These are phyloP conservation scores for Grammothele lineata DNA, from an alignment of 768 basidiomycete genomes.

Conservation along the genomic window DNA sequence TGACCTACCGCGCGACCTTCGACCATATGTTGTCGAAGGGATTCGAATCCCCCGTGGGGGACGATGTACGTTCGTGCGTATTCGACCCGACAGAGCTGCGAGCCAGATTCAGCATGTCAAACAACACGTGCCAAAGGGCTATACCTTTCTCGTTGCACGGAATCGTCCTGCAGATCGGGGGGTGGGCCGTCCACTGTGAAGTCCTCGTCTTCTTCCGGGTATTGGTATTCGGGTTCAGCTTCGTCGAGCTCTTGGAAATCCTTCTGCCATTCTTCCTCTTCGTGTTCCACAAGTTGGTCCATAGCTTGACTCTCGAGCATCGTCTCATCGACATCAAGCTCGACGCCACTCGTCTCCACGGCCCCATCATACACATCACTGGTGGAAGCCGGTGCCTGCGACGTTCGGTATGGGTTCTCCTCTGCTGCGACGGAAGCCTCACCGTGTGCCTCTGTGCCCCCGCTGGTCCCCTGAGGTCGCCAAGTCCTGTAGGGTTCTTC, in stretches of 20 bases:
- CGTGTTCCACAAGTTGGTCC: slow-evolving; percentile 31
- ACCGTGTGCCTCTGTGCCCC: slow-evolving; percentile 1
- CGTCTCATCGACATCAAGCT: slow-evolving; percentile 51
- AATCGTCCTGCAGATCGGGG: slow-evolving; percentile 11
- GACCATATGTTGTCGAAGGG: slow-evolving; percentile 18
- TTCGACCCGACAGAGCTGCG: no score
- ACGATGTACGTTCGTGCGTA: not conserved
- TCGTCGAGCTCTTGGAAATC: slow-evolving; percentile 24
- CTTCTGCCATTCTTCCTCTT: slow-evolving; percentile 23
- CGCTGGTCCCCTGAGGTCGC: slow-evolving; percentile 35
- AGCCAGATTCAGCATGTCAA: no score
- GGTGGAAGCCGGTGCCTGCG: not conserved
- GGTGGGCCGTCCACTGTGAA: slow-evolving; percentile 30
- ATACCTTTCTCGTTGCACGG: no score
- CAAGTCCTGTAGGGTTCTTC: slow-evolving; percentile 54
- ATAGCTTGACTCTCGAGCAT: slow-evolving; percentile 50
- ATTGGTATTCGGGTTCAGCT: slow-evolving; percentile 21
- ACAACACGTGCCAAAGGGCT: no score
- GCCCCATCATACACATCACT: not conserved
- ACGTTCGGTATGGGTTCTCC: slow-evolving; percentile 19
- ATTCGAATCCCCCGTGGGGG: slow-evolving; percentile 5
- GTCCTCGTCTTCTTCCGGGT: slow-evolving; percentile 29
- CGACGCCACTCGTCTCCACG: slow-evolving; percentile 14
- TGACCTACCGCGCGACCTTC: slow-evolving; percentile 10
- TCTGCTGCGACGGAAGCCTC: slow-evolving; percentile 5